These are phyloP conservation scores for Penicillium vulpinum DNA, from an alignment of 2,329 filamentous ascomycete genomes.

Conservation along the genomic window DNA sequence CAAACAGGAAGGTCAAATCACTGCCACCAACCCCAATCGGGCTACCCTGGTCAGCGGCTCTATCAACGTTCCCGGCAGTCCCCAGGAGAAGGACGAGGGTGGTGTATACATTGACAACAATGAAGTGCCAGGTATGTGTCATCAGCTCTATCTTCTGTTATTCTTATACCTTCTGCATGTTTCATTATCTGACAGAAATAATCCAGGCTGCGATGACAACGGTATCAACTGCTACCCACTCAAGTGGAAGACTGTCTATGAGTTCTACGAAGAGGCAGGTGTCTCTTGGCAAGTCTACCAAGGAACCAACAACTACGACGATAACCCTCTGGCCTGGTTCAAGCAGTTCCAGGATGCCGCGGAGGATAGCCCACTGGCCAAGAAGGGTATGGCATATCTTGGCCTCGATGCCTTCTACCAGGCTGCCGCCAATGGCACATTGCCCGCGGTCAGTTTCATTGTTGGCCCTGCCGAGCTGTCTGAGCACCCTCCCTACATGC, in stretches of 20 bases:
- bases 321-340: conserved; percentile 58
- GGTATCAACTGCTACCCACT: conserved; percentile 55
- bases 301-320: conserved; percentile 54
- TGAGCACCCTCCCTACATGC: conserved; percentile 56
- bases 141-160: too few relatives aligned
- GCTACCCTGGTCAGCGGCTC: conserved; percentile 54
- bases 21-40: conserved; percentile 56
- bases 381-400: conserved; percentile 50
- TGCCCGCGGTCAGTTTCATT: conserved; percentile 55
- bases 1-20: conserved; percentile 50
- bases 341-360: conserved; percentile 52
- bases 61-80: conserved; percentile 53
- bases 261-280: conserved; percentile 51
- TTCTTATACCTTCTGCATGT: neutral
- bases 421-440: conserved; percentile 51
- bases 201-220: conserved; percentile 44
- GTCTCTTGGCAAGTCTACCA: conserved; percentile 56
- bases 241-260: conserved; percentile 55
- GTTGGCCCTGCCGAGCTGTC: conserved; percentile 53
- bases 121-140: conserved; percentile 46
- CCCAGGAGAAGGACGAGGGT: conserved; percentile 45
- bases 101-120: conserved; percentile 55
- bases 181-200: neutral
- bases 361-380: conserved; percentile 43
- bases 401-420: conserved; percentile 54